Base-by-base conservation (phyloP, 352 stramenopile genomes). In the Pythium coloratum region DNA sequence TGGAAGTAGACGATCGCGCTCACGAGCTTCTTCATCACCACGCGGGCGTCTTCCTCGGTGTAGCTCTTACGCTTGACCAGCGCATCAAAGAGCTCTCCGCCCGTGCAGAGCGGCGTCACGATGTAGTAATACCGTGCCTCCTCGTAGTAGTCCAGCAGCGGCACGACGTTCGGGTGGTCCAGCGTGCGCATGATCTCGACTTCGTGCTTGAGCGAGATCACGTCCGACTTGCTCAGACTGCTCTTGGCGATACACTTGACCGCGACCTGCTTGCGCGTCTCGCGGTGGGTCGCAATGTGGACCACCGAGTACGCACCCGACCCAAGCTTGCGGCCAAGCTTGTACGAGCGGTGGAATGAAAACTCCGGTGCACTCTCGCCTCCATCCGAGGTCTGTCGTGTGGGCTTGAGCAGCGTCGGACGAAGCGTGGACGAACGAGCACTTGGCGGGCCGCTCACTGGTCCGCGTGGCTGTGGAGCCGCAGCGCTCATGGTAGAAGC, bases 41-140 rank as follows among this genome's bases (percentile, higher is more conserved):
- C 80, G 20, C 96, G 78, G 6, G 96, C 96, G 73, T 99, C 93
- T 53, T 96, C 91, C 72, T 99, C 97, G 6, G 86, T 98, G 78
- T 99, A 99, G 54, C 85, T 92, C 56, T 97, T 96, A 30, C 95
- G 90, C 63, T 97, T 89, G 0, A 98, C 90, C 8, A 99, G 86
- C 38, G 94, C 62, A 58, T 98, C 92, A 66, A 98, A 98, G 14
- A 98, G 82, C 69, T 99, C 97, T 58, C 97, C 97, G 30, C 97
- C 97, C 2, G 90, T 98, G 77, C 97, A 99, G 0, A 99, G 77
- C 72, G 83, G 82, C 24, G 85, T 95, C 18, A 95, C 87, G 62
- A 93, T 81, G 59, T 92, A 90, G 62, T 90, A 93, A 72, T 88
- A 91, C 62, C 81, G 70, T 14, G 76, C 51, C 63, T 92, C 86